Evolutionary conservation across 2,329 filamentous ascomycete genomes (phyloP), one percentile per base, ranked within the genome.

Genomic region (Aspergillus tubingensis): DNA sequence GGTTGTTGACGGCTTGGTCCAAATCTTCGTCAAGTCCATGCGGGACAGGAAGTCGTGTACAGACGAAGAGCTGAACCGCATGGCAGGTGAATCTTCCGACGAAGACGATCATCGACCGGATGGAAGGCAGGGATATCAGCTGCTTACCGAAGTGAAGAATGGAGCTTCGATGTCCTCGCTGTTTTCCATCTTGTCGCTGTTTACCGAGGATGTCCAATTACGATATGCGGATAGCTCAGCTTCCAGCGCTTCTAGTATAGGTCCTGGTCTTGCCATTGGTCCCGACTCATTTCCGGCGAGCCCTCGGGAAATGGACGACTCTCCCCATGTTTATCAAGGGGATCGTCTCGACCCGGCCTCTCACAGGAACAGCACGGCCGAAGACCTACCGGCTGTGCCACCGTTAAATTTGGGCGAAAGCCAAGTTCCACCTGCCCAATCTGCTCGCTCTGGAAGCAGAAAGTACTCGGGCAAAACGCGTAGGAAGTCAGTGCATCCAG

Each of bases 81-180:
- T 58, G 72, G 78, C 66, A 11, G 79, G 80, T 30, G 83, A 82
- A n/a, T 81, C 83, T 8, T 85, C 85, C 3, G 84, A 85, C 61
- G 89, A 91, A n/a, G 89, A 92, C n/a, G 88, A 89, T 27, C 80
- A 83, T 44, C 78, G 81, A 43, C 77, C 82, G 32, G 77, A 84
- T 5, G 85, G 84, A 7, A 88, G 91, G 59, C 92, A 96, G 73
- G 91, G 90, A 32, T 99, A 99, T 71, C 95, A 98, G 74, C 84
- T 99, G 41, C 82, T 99, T 57, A 99, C 95, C 0, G 96, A 99
- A 76, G 94, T 99, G 56, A 96, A 95, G 71, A 99, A 99, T 70
- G 95, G 95, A 13, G 93, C 95, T 1, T 94, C 96, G 1, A 97
- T 99, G 94, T 99, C 95, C 5, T 99, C 95, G 0, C 79, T 99